Percentiles rank a stretch among this genome's conserved stretches.
These are phyloP conservation scores for Ramalina peruviana DNA, from an alignment of 495 filamentous ascomycete genomes.

Conservation along the genomic window DNA sequence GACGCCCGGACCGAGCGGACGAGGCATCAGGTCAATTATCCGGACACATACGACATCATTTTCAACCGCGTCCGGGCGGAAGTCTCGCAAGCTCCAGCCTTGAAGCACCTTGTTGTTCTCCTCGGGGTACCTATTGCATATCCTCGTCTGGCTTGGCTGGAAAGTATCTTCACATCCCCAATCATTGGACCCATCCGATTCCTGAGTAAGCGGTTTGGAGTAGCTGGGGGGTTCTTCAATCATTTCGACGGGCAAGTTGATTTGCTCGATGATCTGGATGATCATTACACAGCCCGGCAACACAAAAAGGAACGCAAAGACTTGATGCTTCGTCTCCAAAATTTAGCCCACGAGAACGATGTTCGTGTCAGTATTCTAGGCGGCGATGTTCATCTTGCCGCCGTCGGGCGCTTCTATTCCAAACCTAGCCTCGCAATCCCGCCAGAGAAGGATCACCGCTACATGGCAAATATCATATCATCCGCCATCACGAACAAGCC, in stretches of 20 bases:
- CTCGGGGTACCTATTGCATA: conserved; percentile 92
- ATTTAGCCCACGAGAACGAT: conserved; percentile 52
- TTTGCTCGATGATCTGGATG: conserved; percentile 83
- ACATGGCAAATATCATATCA: conserved; percentile 62
- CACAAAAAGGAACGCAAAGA: conserved; percentile 78
- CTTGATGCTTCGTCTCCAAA: conserved; percentile 61
- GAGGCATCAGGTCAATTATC: conserved; percentile 80
- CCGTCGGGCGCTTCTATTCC: conserved; percentile 62
- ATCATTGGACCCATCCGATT: conserved; percentile 75
- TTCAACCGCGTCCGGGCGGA: conserved; percentile 56
- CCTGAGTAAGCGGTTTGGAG: conserved; percentile 78
- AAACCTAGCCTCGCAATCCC: conserved; percentile 48
- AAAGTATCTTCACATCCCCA: conserved; percentile 76
- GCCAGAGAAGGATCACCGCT: conserved; percentile 49
- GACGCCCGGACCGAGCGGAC: conserved; percentile 89
- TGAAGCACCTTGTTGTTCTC: conserved; percentile 66
- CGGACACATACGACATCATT: conserved; percentile 74
- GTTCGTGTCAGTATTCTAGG: conserved; percentile 76
- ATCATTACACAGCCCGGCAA: conserved; percentile 84
- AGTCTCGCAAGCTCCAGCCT: conserved; percentile 39
- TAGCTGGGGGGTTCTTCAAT: conserved; percentile 79
- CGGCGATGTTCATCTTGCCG: conserved; percentile 65
- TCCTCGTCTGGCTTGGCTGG: conserved; percentile 84
- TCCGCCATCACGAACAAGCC: conserved; percentile 89
- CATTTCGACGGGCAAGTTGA: conserved; percentile 84